Evolutionary conservation across 2,329 filamentous ascomycete species (phyloP), one percentile per base, ranked within the genome.

Genomic region (Chaetomiaceae sp.): DNA sequence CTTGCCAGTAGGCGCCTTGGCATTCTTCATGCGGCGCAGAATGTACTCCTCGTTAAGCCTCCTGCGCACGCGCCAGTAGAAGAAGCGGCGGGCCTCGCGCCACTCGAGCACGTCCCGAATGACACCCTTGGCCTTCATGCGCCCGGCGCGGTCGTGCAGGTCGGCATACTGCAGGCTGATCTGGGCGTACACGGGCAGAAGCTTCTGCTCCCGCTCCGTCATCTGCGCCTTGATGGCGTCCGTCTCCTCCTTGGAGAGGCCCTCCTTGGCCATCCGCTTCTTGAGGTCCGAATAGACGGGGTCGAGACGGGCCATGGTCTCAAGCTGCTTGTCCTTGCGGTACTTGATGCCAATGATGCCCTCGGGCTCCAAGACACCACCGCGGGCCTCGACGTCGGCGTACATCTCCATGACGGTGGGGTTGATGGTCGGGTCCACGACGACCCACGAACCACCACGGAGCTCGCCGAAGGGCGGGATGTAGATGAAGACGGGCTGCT

Each of bases 301-400:
- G 68, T 99, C 94, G 61, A 96, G 82, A 63, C 94, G 91, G 38
- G 91, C 87, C 94, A 99, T 99, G 54, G 92, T 96, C 70, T 95
- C 88, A 20, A 99, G 85, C 76, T 97, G 94, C 78, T 92, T 95
- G 66, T 99, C 92, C 72, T 89, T 92, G 70, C 90, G 89, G 81
- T 91, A 99, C 76, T 97, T 99, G 83, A 99, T 97, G 71, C 91
- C 91, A 53, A 99, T 86, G 68, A 97, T 97, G 77, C 94, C 94
- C 71, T 99, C 94, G 7, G 94, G 94, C 73, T 99, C 94, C 59
- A 99, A 82, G 44, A 99, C 91, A 86, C 94, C 94, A 75, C 92
- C 94, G 57, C 94, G 94, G 53, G 94, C 80, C 62, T 99, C 92
- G 61, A 88, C 85, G 67, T 99, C 94, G 52, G 94, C 94, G 71